These are phyloP conservation scores for Meira nashicola DNA, from an alignment of 1,284 basidiomycete species.

Conservation along the genomic window DNA sequence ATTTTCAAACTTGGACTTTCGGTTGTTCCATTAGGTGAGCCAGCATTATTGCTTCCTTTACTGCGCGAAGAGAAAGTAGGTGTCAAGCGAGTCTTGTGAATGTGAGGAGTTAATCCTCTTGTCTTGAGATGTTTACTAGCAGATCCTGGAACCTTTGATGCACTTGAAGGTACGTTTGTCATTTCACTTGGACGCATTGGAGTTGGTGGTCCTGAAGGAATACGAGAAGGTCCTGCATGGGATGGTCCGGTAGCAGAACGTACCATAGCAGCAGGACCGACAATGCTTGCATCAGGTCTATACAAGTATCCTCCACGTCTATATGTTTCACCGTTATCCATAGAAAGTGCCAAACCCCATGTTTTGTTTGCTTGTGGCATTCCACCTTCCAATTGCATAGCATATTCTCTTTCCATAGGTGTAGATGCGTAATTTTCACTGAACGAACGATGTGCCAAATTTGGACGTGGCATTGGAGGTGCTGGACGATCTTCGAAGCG, in stretches of 20 bases:
- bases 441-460: neutral
- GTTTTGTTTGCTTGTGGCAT: neutral
- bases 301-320: neutral
- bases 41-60: neutral
- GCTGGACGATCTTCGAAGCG: constrained; percentile 5
- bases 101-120: constrained; percentile 11
- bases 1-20: constrained; percentile 9
- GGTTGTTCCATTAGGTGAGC: neutral
- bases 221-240: no score
- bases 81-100: constrained; percentile 13
- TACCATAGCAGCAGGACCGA: neutral
- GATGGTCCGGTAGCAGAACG: neutral
- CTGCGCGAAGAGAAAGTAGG: constrained; percentile 4
- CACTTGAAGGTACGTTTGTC: neutral
- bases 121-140: neutral
- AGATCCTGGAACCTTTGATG: neutral
- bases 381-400: constrained; percentile 3
- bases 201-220: neutral
- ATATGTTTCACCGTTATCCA: constrained; percentile 4
- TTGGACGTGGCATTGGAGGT: neutral
- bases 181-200: neutral
- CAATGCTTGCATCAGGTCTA: neutral
- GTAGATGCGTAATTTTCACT: neutral
- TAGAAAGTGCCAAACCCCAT: constrained; percentile 5
- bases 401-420: constrained; percentile 10